Conservation (phyloP, 1,284 basidiomycete genomes). For the Irpex sp. region DNA sequence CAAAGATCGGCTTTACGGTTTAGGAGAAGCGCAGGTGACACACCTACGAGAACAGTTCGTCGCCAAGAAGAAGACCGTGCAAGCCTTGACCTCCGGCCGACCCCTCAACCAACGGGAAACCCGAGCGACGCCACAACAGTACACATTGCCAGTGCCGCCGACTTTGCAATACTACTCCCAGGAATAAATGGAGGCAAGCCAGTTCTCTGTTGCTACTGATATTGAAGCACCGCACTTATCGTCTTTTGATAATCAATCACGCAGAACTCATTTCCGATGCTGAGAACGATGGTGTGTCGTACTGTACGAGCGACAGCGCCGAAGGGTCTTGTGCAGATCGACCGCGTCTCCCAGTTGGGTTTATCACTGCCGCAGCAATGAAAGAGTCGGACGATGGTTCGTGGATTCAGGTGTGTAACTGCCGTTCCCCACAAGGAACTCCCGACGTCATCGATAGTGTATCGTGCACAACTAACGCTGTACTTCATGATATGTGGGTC, state of each 20-base stretch:
- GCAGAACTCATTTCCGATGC: constrained; percentile 54
- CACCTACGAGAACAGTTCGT: constrained; percentile 3
- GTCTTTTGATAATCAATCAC: neutral
- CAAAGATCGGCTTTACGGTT: neutral
- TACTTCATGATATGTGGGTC: neutral
- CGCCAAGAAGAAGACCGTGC: constrained; percentile 10
- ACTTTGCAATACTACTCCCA: constrained; percentile 53
- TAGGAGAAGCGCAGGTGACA: too few relatives aligned
- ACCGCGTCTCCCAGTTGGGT: constrained; percentile 42
- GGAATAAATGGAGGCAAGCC: constrained; percentile 41
- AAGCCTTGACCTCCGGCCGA: constrained; percentile 43
- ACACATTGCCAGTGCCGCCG: constrained; percentile 39
- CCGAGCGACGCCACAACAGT: constrained; percentile 48
- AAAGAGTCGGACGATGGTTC: constrained; percentile 44
- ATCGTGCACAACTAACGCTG: neutral
- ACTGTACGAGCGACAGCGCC: constrained; percentile 40
- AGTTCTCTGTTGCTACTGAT: constrained; percentile 18
- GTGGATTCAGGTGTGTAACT: constrained; percentile 49
- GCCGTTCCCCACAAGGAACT: neutral
- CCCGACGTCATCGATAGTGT: neutral
- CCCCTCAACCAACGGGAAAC: constrained; percentile 53
- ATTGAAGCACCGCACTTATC: neutral
- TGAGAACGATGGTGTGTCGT: constrained; percentile 48
- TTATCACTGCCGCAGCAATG: constrained; percentile 50
- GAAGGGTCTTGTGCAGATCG: constrained; percentile 29